These are phyloP conservation scores for Potentilla sterilis DNA, from an alignment of 306 rosid genomes.

Conservation along the genomic window DNA sequence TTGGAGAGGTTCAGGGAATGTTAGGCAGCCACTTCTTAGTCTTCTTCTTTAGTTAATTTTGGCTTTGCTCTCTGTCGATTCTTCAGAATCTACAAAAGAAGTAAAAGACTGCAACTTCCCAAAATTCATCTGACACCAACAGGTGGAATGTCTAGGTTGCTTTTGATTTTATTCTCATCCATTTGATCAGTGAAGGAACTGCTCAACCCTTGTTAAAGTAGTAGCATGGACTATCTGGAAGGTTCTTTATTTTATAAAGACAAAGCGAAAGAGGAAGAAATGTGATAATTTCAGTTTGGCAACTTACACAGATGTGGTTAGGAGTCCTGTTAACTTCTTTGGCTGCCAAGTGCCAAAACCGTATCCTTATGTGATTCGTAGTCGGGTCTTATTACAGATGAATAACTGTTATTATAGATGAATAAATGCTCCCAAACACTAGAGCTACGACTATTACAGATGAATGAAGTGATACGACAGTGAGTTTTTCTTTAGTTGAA, in stretches of 20 bases:
- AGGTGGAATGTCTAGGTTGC: constrained; percentile 12
- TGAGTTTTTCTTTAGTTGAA: not conserved
- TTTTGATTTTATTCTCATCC: constrained; percentile 20
- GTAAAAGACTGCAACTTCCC: constrained; percentile 9
- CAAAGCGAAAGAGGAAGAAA: constrained; percentile 1
- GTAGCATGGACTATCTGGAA: constrained; percentile 13
- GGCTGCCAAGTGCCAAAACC: not conserved
- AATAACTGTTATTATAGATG: not conserved
- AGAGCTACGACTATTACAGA: not conserved
- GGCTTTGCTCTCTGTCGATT: constrained; percentile 1
- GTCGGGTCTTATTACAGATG: not conserved
- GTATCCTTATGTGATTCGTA: not conserved
- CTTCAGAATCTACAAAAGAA: constrained; percentile 14
- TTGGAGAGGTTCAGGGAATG: constrained; percentile 21
- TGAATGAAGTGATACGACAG: not conserved
- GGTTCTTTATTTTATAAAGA: not conserved
- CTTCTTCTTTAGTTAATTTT: constrained; percentile 6
- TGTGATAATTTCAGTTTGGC: not conserved
- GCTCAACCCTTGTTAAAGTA: constrained; percentile 19
- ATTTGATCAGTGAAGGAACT: constrained; percentile 11
- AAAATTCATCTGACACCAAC: constrained; percentile 19
- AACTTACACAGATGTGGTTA: constrained; percentile 3
- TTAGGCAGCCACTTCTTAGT: constrained; percentile 1
- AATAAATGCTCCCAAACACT: not conserved
- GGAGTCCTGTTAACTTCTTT: not conserved